phyloP scores from a whole-genome alignment of 148 eudicot species.

The Cornus suecica region DNA sequence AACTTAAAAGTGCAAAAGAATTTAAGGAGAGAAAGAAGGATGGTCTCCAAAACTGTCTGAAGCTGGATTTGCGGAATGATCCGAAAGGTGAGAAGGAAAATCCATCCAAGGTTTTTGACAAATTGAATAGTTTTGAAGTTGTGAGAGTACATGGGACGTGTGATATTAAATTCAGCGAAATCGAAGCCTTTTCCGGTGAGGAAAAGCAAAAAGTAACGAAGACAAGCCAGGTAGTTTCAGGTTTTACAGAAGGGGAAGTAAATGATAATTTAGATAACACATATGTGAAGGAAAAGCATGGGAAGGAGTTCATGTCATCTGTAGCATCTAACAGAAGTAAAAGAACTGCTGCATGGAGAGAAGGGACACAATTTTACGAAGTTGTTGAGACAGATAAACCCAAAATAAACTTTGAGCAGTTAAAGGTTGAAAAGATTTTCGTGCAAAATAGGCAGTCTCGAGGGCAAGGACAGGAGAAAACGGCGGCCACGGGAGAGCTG shows the following conservation, averaged over 20 bases:
- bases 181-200: constrained; percentile 24
- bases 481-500: constrained; percentile 18
- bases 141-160: constrained; percentile 14
- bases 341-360: constrained; percentile 61
- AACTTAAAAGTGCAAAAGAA: constrained; percentile 59
- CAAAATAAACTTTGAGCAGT: constrained; percentile 8
- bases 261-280: constrained; percentile 16
- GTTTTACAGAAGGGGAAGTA: constrained; percentile 22
- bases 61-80: constrained; percentile 29
- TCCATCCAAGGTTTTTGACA: constrained; percentile 13
- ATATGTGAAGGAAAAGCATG: constrained; percentile 25
- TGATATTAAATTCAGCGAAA: constrained; percentile 14
- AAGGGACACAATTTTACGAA: constrained; percentile 61
- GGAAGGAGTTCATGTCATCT: constrained; percentile 24
- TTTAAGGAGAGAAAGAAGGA: constrained; percentile 51
- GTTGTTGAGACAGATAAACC: constrained; percentile 35
- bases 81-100: constrained; percentile 21
- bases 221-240: constrained; percentile 25
- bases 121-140: constrained; percentile 23
- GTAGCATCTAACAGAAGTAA: constrained; percentile 33
- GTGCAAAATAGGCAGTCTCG: constrained; percentile 12
- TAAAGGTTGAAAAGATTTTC: constrained; percentile 11
- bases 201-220: constrained; percentile 26
- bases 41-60: constrained; percentile 24
- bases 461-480: constrained; percentile 16